Conservation (phyloP, 345 rosid species). For the Sisymbrium altissimum region DNA sequence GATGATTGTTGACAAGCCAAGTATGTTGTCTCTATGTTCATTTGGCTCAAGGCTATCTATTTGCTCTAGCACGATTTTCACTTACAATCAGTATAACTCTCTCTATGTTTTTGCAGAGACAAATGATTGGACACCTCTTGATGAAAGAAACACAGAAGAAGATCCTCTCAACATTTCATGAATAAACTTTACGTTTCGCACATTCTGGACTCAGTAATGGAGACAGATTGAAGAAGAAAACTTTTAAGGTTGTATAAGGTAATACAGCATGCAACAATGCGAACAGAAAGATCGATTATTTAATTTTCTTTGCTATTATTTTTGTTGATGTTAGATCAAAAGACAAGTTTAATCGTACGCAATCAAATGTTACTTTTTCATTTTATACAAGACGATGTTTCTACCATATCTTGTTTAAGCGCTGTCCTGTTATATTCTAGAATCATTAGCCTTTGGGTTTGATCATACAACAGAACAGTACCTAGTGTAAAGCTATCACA, state of each 20-base stretch:
- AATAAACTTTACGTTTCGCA: neutral
- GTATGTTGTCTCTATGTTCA: slow-evolving; percentile 44
- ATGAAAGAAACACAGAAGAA: slow-evolving; percentile 57
- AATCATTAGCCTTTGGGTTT: slow-evolving; percentile 1
- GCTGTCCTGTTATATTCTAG: neutral
- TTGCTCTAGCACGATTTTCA: neutral
- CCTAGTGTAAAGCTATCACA: slow-evolving; percentile 9
- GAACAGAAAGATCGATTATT: slow-evolving; percentile 12
- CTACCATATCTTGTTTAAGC: slow-evolving; percentile 7
- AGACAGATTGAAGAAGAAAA: slow-evolving; percentile 14
- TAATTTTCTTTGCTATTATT: slow-evolving; percentile 13
- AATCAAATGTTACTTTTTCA: slow-evolving; percentile 7
- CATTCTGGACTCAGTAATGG: slow-evolving; percentile 22
- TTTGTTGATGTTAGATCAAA: neutral
- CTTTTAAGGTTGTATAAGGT: slow-evolving; percentile 10
- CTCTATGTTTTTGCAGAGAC: slow-evolving; percentile 45
- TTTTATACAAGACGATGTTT: neutral
- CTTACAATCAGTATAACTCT: neutral
- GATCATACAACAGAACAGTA: neutral
- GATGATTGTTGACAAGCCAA: slow-evolving; percentile 72
- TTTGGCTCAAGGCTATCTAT: slow-evolving; percentile 6
- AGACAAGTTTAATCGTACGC: slow-evolving; percentile 6
- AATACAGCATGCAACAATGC: slow-evolving; percentile 24
- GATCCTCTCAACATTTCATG: slow-evolving; percentile 74
- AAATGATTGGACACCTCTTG: slow-evolving; percentile 51